Evolutionary conservation across 805 yeast species (phyloP).

Genomic region (Huiozyma naganishii): DNA sequence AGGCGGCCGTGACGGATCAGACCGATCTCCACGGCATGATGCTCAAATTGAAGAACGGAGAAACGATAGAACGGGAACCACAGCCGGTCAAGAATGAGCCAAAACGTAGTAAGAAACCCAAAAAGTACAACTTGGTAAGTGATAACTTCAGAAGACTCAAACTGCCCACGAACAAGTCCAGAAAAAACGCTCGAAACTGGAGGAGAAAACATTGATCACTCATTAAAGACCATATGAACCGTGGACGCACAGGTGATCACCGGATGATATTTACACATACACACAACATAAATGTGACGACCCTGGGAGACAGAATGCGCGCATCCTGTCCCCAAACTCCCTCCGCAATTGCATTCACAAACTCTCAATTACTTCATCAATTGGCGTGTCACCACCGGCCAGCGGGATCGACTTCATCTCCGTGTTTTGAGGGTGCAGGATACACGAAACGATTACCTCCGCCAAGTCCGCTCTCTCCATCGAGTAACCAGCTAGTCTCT

Average conservation of each 20-base stretch:
- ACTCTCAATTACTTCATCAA: slow-evolving; percentile 12
- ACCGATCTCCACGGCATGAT: slow-evolving; percentile 3
- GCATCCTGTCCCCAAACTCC: no score
- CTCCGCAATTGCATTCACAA: neutral
- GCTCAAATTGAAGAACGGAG: slow-evolving; percentile 1
- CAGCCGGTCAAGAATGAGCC: slow-evolving; percentile 7
- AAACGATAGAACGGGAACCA: neutral
- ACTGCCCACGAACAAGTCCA: slow-evolving; percentile 33
- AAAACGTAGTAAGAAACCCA: slow-evolving; percentile 12
- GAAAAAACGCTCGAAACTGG: slow-evolving; percentile 30
- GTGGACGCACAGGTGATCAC: no score
- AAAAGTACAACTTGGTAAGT: slow-evolving; percentile 29
- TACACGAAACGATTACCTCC: slow-evolving; percentile 29
- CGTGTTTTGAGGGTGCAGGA: slow-evolving; percentile 29
- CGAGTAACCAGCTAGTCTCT: slow-evolving; percentile 11
- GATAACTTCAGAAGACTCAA: slow-evolving; percentile 44
- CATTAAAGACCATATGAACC: neutral
- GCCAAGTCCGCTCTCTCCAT: slow-evolving; percentile 50
- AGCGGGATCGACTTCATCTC: slow-evolving; percentile 28
- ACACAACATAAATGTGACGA: neutral
- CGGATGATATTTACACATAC: neutral
- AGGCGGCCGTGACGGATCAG: neutral
- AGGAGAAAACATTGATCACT: slow-evolving; percentile 13
- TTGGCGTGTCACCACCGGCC: slow-evolving; percentile 31
- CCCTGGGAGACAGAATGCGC: no score